These are phyloP conservation scores for Sherardia arvensis DNA, from an alignment of 257 asterid species.

Conservation along the genomic window DNA sequence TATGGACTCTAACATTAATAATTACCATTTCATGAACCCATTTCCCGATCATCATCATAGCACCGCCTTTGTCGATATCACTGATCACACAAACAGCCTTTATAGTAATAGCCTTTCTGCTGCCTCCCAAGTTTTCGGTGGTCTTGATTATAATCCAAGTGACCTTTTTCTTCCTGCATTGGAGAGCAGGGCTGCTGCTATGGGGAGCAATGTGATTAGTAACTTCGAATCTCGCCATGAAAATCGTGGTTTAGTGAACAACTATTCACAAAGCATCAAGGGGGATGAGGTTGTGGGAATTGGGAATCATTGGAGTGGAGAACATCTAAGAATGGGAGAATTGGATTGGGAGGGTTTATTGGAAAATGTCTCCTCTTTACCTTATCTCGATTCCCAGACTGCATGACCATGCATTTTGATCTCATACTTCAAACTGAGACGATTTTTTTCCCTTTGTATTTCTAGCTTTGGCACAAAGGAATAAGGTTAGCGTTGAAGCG, in stretches of 20 bases:
- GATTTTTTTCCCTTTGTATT: too few relatives aligned
- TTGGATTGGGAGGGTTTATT: constrained; percentile 96
- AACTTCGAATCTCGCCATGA: constrained; percentile 24
- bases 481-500: constrained; percentile 5
- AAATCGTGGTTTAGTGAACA: constrained; percentile 15
- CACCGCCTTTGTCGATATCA: constrained; percentile 18
- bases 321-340: constrained; percentile 68
- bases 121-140: constrained; percentile 13
- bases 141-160: constrained; percentile 38
- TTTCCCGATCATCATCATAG: constrained; percentile 19
- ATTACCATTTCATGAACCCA: constrained; percentile 52
- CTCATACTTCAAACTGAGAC: background rate
- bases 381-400: constrained; percentile 75
- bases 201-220: constrained; percentile 18
- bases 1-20: background rate
- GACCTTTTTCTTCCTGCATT: constrained; percentile 56
- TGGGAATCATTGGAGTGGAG: constrained; percentile 72
- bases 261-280: constrained; percentile 24
- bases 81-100: constrained; percentile 4
- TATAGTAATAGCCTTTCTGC: constrained; percentile 21
- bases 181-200: constrained; percentile 21
- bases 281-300: constrained; percentile 46
- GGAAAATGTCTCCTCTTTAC: constrained; percentile 83
- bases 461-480: background rate
- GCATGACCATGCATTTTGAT: constrained; percentile 20